phyloP scores from a whole-genome alignment of 1,284 basidiomycete species.

The Irpex lacteus region DNA sequence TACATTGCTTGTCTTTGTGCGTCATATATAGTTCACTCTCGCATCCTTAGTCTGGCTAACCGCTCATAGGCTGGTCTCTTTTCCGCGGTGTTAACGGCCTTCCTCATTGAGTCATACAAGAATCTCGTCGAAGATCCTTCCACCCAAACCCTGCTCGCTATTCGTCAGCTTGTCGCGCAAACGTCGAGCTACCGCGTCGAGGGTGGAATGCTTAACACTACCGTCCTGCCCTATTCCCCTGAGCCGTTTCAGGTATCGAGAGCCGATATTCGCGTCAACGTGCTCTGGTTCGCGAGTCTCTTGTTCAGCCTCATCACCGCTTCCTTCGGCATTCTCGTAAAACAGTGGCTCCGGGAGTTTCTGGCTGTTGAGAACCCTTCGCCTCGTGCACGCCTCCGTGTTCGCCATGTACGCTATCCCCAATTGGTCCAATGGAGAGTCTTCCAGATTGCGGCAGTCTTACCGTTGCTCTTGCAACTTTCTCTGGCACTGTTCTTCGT shows the following conservation, averaged over 20 bases:
- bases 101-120: conserved; percentile 1
- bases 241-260: background rate
- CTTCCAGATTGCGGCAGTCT: conserved; percentile 9
- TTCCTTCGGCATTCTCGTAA: background rate
- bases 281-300: background rate
- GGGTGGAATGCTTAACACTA: background rate
- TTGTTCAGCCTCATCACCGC: background rate
- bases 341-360: background rate
- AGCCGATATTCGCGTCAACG: background rate
- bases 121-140: background rate
- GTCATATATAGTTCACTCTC: background rate
- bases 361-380: background rate
- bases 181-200: background rate
- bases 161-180: background rate
- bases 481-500: conserved; percentile 12
- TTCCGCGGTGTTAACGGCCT: conserved; percentile 4
- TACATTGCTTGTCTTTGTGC: conserved; percentile 12
- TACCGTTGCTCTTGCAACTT: conserved; percentile 8
- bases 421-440: conserved; percentile 9
- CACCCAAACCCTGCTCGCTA: background rate
- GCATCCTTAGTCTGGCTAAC: background rate
- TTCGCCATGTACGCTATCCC: conserved; percentile 6
- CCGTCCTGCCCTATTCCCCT: background rate
- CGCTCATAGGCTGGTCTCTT: conserved; percentile 9
- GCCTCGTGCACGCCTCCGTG: background rate